Conservation (phyloP, 306 rosid species). For the Trifolium pratense region DNA sequence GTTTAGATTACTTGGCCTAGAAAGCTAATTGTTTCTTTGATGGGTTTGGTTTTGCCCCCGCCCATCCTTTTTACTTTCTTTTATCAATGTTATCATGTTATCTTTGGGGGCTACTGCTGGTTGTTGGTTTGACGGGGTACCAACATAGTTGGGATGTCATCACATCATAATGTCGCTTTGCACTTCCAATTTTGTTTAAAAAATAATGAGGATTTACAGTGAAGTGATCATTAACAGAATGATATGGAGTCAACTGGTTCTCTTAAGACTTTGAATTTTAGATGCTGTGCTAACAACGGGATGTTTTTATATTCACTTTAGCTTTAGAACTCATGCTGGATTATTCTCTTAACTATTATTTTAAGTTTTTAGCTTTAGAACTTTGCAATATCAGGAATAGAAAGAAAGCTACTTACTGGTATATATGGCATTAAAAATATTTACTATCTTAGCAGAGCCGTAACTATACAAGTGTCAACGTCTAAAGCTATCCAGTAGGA, state of each 20-base stretch:
- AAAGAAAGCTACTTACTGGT: conserved; percentile 18
- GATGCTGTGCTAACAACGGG: background rate
- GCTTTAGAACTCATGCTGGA: conserved; percentile 17
- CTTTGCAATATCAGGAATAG: background rate
- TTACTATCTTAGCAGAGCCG: conserved; percentile 7
- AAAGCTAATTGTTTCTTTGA: background rate
- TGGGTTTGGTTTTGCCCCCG: too few relatives aligned
- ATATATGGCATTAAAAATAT: conserved; percentile 21
- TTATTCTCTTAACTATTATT: background rate
- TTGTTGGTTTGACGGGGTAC: too few relatives aligned
- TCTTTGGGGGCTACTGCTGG: too few relatives aligned
- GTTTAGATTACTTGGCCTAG: conserved; percentile 13
- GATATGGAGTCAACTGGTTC: background rate
- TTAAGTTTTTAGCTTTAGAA: background rate
- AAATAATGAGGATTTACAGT: background rate
- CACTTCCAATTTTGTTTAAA: too few relatives aligned
- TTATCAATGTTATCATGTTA: too few relatives aligned
- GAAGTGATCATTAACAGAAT: background rate
- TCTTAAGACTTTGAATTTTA: background rate
- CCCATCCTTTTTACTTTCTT: too few relatives aligned
- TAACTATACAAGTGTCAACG: background rate
- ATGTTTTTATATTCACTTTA: background rate
- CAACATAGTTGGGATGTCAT: too few relatives aligned
- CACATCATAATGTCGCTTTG: too few relatives aligned
- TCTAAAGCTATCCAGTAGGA: background rate